Conservation (phyloP, 2,329 filamentous ascomycete species). For the Cladosporium sp. region DNA sequence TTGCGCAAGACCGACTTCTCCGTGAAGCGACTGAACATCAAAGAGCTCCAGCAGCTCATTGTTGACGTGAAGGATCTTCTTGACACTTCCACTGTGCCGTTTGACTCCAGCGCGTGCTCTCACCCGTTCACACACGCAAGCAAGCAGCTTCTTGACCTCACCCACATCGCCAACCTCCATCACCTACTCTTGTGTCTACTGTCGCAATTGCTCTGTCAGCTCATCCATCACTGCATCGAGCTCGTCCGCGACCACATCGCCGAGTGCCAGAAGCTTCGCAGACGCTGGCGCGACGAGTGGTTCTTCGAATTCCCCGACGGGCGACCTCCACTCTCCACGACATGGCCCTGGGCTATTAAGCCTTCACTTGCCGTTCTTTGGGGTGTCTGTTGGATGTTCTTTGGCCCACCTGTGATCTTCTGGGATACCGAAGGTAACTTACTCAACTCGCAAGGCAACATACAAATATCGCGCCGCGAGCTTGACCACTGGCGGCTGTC, state of each 20-base stretch:
- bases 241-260: slow-evolving; percentile 25
- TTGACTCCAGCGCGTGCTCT: background rate
- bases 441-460: slow-evolving; percentile 18
- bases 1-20: slow-evolving; percentile 34
- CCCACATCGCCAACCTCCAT: slow-evolving; percentile 43
- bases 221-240: slow-evolving; percentile 22
- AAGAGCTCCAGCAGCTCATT: slow-evolving; percentile 33
- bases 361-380: slow-evolving; percentile 39
- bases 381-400: slow-evolving; percentile 42
- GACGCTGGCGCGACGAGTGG: slow-evolving; percentile 27
- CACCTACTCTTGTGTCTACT: slow-evolving; percentile 44
- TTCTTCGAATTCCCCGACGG: slow-evolving; percentile 37
- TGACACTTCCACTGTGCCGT: slow-evolving; percentile 30
- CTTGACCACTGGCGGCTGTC: slow-evolving; percentile 13
- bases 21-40: slow-evolving; percentile 34
- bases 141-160: slow-evolving; percentile 34
- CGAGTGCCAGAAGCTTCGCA: slow-evolving; percentile 28
- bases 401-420: slow-evolving; percentile 22
- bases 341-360: slow-evolving; percentile 41
- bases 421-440: slow-evolving; percentile 23
- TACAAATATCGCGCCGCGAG: slow-evolving; percentile 14
- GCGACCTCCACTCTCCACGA: slow-evolving; percentile 37
- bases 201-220: slow-evolving; percentile 33
- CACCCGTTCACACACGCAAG: slow-evolving; percentile 25
- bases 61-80: slow-evolving; percentile 37